A percentile compares a stretch with the other conserved stretches of the same genome.
phyloP scores from a whole-genome alignment of 2,329 filamentous ascomycete genomes.

The Beauveria pseudobassiana region DNA sequence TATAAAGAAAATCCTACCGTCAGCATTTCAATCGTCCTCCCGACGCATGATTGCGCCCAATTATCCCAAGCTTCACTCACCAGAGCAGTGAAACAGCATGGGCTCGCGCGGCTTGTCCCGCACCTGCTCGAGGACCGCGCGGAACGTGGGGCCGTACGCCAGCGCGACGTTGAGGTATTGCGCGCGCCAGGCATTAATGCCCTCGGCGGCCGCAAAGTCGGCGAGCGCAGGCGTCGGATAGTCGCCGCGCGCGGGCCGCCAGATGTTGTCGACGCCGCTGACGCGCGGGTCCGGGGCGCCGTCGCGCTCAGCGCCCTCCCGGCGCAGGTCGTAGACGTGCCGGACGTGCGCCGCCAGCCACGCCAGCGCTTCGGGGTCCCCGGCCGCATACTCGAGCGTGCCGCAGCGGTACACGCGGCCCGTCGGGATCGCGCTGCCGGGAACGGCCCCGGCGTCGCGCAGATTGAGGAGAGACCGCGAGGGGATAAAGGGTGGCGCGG shows the following conservation, averaged over 20 bases:
- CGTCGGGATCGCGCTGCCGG: slow-evolving; percentile 31
- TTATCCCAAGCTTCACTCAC: slow-evolving; percentile 24
- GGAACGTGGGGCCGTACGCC: slow-evolving; percentile 34
- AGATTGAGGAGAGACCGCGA: slow-evolving; percentile 43
- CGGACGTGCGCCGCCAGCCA: slow-evolving; percentile 31
- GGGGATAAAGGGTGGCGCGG: slow-evolving; percentile 38
- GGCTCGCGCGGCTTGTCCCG: slow-evolving; percentile 36
- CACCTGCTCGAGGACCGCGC: slow-evolving; percentile 39
- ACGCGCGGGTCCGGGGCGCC: slow-evolving; percentile 35
- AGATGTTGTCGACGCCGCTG: slow-evolving; percentile 38
- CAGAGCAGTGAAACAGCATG: slow-evolving; percentile 48
- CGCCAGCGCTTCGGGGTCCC: slow-evolving; percentile 24
- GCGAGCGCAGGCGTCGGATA: slow-evolving; percentile 30
- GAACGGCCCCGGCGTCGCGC: slow-evolving; percentile 41
- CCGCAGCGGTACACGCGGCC: slow-evolving; percentile 41
- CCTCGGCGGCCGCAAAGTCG: slow-evolving; percentile 37
- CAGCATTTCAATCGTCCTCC: background rate
- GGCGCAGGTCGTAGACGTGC: slow-evolving; percentile 46
- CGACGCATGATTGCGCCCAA: no score
- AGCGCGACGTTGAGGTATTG: slow-evolving; percentile 42
- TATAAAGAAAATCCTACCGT: background rate
- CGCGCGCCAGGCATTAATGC: slow-evolving; percentile 34
- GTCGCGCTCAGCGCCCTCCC: slow-evolving; percentile 32
- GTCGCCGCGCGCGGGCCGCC: slow-evolving; percentile 27
- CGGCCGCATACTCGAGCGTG: slow-evolving; percentile 27